Conservation (phyloP, 495 filamentous ascomycete genomes). For the Peziza echinospora region DNA sequence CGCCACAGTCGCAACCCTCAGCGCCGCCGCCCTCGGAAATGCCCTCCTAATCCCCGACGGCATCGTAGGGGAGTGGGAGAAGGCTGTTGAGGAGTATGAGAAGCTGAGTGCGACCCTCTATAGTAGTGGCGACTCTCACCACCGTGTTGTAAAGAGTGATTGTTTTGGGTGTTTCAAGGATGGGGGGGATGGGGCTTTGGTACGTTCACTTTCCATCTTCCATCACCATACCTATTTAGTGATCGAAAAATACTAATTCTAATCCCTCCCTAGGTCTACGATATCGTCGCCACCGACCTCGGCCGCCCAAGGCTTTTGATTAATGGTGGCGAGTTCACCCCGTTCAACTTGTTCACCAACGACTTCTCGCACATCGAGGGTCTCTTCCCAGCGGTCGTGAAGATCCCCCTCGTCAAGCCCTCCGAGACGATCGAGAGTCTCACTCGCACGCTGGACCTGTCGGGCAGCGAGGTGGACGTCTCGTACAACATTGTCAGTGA, state of each 20-base stretch:
- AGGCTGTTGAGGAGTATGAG: no score
- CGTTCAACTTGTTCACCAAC: neutral
- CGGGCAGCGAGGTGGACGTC: neutral
- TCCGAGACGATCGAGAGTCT: neutral
- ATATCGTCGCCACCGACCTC: neutral
- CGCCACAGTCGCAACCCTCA: no score
- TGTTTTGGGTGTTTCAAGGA: no score
- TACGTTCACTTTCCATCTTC: neutral
- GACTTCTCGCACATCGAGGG: neutral
- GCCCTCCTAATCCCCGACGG: no score
- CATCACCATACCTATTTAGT: neutral
- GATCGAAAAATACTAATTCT: neutral
- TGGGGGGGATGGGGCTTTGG: neutral
- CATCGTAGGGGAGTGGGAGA: no score
- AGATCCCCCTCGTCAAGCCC: neutral
- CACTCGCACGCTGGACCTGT: neutral
- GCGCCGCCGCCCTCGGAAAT: no score
- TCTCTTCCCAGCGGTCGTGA: neutral
- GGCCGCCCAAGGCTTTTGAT: neutral
- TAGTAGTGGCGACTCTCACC: no score
- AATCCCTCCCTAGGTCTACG: neutral
- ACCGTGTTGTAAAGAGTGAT: no score
- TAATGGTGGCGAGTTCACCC: neutral
- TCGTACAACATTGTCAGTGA: neutral
- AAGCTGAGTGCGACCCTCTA: no score